Base-by-base conservation (phyloP, 192 early-diverging fungal genomes). In the Coemansia sp. region DNA sequence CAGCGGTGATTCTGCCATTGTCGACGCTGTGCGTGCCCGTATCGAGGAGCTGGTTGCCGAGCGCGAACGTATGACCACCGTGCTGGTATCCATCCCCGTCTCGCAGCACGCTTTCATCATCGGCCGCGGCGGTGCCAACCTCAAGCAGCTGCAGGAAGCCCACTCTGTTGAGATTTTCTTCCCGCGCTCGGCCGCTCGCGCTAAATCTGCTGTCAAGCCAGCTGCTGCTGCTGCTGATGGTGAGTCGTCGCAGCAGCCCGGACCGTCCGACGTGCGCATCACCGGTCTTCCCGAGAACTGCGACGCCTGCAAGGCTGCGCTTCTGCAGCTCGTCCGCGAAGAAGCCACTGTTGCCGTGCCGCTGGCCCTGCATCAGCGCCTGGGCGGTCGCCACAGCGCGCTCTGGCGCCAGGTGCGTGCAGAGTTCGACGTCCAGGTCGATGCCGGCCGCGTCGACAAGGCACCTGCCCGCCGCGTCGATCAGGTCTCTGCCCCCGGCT, bases 21-120 rank as follows among this genome's bases (percentile, higher is more conserved):
- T 90, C 2, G 87, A 74, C 0, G 64, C 64, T 2, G 68, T 74
- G 32, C 61, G 64, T 40, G n/a, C 20, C 29, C 73, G 76, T 4
- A 74, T 89, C 50, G 87, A 87, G 25, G 83, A 71, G 57, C 64
- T 79, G 29, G 77, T 73, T 2, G 77, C 71, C 32, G 84, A 88
- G 60, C 84, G 86, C 62, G 82, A 89, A 71, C 84, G 84, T 67
- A 83, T 87, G 66, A 73, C 76, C 25, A 87, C 86, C 7, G 45
- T 87, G 5, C 64, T 61, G 2, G 69, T 95, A n/a, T 40, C 63
- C 45, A 87, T 96, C 61, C 94, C 94, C 0, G 86, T 81, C 11
- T 83, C 86, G 12, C 83, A 94, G 51, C 93, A 96, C 69, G 85
- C 89, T 14, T 83, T 86, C 45, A 75, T 97, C 40, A 97, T 95